Evolutionary conservation across 2,329 filamentous ascomycete species (phyloP), one percentile per base, ranked within the genome.

Genomic region (Trichoderma koningii): DNA sequence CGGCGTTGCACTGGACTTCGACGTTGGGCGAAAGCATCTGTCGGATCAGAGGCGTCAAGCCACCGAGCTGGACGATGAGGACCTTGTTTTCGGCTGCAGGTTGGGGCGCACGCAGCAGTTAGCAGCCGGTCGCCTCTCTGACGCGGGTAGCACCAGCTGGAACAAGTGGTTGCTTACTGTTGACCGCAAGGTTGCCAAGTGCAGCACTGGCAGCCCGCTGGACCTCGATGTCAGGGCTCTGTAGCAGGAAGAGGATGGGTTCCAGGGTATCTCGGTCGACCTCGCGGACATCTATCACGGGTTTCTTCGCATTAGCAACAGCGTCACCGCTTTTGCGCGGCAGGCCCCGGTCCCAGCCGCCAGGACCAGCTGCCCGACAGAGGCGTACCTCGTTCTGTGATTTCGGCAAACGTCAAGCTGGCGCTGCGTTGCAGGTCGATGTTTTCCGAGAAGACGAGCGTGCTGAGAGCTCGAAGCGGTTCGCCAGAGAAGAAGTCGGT

Each of bases 11-110:
- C 79, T 99, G 95, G 28, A 99, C 95, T 77, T 99, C 95, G 71
- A 99, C 95, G 73, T 99, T 99, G 53, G 90, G 87, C 64, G 94
- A 98, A 80, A 96, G 92, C 95, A 99, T 99, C 79, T 99, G 95
- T 70, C 92, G 90, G 78, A 98, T 99, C 66, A 99, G 85, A 61
- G 95, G 94, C 61, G 88, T 88, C 67, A 99, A 85, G 28, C 95
- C 95, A 66, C 93, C 93, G 17, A 99, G 87, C 69, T 92, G 87
- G 67, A 99, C 95, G 73, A 99, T 99, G 70, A 94, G 83, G 68
- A 98, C 93, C 78, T 99, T 99, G 84, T 99, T 99, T 76, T 97
- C 93, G 71, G 92, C 95, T 98, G 67, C 0, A 72, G n/a, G 61
- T 47, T 10, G 45, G 53, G 19, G 44, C 48, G 59, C 59, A 26